phyloP scores from a whole-genome alignment of 2,329 filamentous ascomycete genomes.

The Nemania sp. region DNA sequence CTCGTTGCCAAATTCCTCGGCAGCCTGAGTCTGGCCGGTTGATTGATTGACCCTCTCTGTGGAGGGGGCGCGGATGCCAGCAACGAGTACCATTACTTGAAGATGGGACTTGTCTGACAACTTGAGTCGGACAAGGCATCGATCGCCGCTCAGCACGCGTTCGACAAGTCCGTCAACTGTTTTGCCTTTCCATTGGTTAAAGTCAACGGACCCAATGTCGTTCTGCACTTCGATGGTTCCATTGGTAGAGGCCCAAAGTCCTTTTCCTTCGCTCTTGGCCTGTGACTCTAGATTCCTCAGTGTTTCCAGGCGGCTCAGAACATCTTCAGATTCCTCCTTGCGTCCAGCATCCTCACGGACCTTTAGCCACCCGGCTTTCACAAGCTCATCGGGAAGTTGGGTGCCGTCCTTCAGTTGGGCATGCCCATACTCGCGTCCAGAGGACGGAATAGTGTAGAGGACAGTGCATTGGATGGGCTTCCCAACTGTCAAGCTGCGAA shows the following conservation, averaged over 20 bases:
- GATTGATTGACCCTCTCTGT: slow-evolving; percentile 82
- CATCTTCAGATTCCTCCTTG: slow-evolving; percentile 83
- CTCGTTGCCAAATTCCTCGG: slow-evolving; percentile 88
- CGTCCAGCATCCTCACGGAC: slow-evolving; percentile 91
- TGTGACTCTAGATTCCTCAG: slow-evolving; percentile 77
- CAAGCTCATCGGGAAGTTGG: slow-evolving; percentile 77
- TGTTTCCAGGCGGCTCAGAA: slow-evolving; percentile 72
- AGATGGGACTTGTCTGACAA: slow-evolving; percentile 82
- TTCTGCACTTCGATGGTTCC: slow-evolving; percentile 77
- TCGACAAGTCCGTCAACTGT: slow-evolving; percentile 86
- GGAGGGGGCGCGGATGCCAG: slow-evolving; percentile 86
- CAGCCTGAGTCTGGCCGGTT: slow-evolving; percentile 74
- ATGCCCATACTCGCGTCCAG: slow-evolving; percentile 85
- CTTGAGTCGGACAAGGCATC: slow-evolving; percentile 81
- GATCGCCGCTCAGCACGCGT: slow-evolving; percentile 88
- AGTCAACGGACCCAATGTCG: slow-evolving; percentile 77
- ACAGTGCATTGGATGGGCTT: slow-evolving; percentile 85
- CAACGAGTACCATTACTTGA: slow-evolving; percentile 86
- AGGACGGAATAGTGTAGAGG: slow-evolving; percentile 84
- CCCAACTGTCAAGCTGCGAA: slow-evolving; percentile 82
- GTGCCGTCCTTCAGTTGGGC: slow-evolving; percentile 77
- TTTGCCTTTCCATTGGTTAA: slow-evolving; percentile 85
- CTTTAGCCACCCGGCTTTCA: slow-evolving; percentile 90
- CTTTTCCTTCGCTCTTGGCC: slow-evolving; percentile 78
- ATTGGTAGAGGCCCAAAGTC: slow-evolving; percentile 73